phyloP scores from a whole-genome alignment of 1,284 basidiomycete species.

The Heterobasidion parviporum region DNA sequence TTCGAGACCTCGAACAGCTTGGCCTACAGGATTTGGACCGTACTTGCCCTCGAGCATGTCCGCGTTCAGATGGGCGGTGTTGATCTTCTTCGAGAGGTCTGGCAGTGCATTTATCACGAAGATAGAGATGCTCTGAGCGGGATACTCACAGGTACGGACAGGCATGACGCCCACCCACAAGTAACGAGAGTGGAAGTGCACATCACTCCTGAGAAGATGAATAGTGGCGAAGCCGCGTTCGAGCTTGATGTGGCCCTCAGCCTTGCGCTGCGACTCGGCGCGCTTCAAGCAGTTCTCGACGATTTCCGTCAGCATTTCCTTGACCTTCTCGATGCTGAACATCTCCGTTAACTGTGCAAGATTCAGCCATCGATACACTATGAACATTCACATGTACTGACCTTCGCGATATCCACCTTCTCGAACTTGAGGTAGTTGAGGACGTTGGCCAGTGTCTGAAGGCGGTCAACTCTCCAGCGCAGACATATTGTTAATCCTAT shows the following conservation, averaged over 20 bases:
- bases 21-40: constrained; percentile 94
- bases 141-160: constrained; percentile 78
- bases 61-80: constrained; percentile 82
- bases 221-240: constrained; percentile 97
- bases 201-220: constrained; percentile 94
- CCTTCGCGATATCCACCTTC: constrained; percentile 94
- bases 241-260: constrained; percentile 86
- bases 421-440: constrained; percentile 95
- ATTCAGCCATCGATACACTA: constrained; percentile 1
- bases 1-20: constrained; percentile 88
- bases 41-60: constrained; percentile 92
- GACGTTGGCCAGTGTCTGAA: constrained; percentile 93
- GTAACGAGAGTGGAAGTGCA: constrained; percentile 98
- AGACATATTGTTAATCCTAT: constrained; percentile 94
- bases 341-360: constrained; percentile 68
- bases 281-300: constrained; percentile 77
- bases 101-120: too few species aligned
- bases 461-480: constrained; percentile 92
- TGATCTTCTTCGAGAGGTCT: constrained; percentile 98
- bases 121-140: background rate
- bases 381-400: constrained; percentile 23
- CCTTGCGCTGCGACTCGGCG: constrained; percentile 74
- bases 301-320: constrained; percentile 88
- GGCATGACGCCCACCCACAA: constrained; percentile 98
- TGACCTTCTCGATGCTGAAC: constrained; percentile 81